Base-by-base conservation (phyloP, 345 rosid species). In the Populus simonii region DNA sequence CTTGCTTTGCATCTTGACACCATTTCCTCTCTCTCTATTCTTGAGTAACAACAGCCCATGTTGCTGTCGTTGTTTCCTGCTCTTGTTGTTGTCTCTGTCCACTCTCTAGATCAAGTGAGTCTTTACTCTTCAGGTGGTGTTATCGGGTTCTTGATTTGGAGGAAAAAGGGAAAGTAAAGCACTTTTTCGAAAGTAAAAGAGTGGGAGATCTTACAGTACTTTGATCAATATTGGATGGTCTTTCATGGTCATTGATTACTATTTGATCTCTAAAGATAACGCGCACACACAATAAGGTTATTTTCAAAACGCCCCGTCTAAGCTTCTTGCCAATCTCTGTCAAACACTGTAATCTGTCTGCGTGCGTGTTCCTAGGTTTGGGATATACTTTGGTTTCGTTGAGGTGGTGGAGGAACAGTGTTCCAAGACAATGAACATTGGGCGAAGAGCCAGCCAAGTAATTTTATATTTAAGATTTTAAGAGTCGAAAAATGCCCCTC, bases 1-100 rank as follows among this genome's bases (percentile, higher is more conserved):
- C 99, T 88, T 6, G 96, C 96, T 79, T 90, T 93, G 84, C 97
- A 96, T 57, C 96, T 89, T 5, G 97, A 88, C 79, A 95, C 99
- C 61, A 86, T 89, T 75, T 93, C 99, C 76, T 92, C 92, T 59
- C 94, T 88, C 53, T 92, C 93, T 57, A 93, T 81, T 47, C 89
- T 89, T 22, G 99, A 95, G 77, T 84, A 89, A 80, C 96, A 93
- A 73, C 96, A 91, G 59, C 98, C 99, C 99, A 95, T 95, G 29
- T 31, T 77, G 25, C 47, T 67, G 16, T 57, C 81, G 43, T 20
- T 43, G 51, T 72, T 65, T 33, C 36, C 5, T 4, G 39, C n/a
- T 22, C 49, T 66, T 27, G 18, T 70, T 66, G 41, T 61, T 10
- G 65, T 4, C 65, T 31, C 11, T 16, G 13, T 47, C 29, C 11